Base-by-base conservation (phyloP, 345 rosid species). In the Eucalyptus sp. region DNA sequence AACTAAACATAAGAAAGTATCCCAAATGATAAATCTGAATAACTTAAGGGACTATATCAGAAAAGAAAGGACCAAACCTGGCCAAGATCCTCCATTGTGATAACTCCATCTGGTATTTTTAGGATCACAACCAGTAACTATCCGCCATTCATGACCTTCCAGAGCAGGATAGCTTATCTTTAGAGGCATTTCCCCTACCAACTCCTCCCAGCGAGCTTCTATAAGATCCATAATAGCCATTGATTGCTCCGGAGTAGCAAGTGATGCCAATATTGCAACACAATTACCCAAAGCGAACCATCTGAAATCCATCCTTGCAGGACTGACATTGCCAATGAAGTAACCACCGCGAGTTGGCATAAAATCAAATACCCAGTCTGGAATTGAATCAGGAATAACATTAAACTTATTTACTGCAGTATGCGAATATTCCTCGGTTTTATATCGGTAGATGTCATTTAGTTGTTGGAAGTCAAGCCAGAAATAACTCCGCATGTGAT, bases 61-160 rank as follows among this genome's bases (percentile, higher is more conserved):
- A 18, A 64, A 85, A 89, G 66, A 84, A n/a, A 89, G 79, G 86
- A 86, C 84, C 87, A 86, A 33, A 93, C 97, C 97, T 92, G 97
- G 97, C 97, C 97, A 95, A 89, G 97, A 94, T 54, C 97, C 96
- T 81, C 97, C 96, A 79, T 95, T 94, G 86, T 95, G 97, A 89
- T 95, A 95, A 88, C 96, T 95, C 96, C 95, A 95, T 88, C 96
- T 90, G 2, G 96, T 95, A 86, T 95, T 95, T 91, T 95, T 94
- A 51, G 95, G 96, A 89, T 95, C 97, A 52, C 96, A 94, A 64
- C 96, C 97, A 6, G 97, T 95, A 27, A 94, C 93, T n/a, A 95
- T 90, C 84, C 91, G 88, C 97, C 96, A 94, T 54, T 94, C 97
- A 43, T 95, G 97, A 51, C 91, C 88, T 90, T 95, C 97, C 84